Base-by-base conservation (phyloP, 352 stramenopile genomes). In the Pythium aphanidermatum region DNA sequence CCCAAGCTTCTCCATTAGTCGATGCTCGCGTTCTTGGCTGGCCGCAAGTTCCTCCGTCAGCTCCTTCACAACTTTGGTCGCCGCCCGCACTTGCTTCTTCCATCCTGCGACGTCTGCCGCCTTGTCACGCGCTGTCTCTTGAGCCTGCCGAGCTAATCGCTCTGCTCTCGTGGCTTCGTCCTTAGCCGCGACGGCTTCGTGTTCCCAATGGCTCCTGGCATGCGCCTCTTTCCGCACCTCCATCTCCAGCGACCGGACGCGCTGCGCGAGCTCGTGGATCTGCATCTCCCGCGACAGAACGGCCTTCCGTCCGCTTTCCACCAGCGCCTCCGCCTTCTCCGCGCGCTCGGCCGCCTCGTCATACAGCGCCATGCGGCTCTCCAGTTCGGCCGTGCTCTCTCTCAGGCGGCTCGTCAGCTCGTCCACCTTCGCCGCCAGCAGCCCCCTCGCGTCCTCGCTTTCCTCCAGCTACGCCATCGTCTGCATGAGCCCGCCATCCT, bases 211-310 rank as follows among this genome's bases (percentile, higher is more conserved):
- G n/a, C 58, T 38, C 19, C 61, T 68, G 42, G 76, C 67, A 17
- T 69, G 58, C 25, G 75, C 58, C 36, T 73, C 68, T 4, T 46
- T 58, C 10, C 54, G 46, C 23, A 83, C 33, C 36, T 38, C 36
- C 14, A 37, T 51, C 37, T 66, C 51, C 10, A 81, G 53, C 14
- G 49, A 48, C 17, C 46, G 51, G 17, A 56, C 43, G 26, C 72
- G 57, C 51, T 83, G 63, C 13, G 50, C 38, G 24, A 73, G 60
- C 10, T 81, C 70, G 32, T 83, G 63, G 31, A 78, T 51, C 23
- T 76, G 64, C 70, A 87, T 84, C 43, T 87, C 72, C 23, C 58
- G 64, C 23, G 62, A 80, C 35, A 85, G 58, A n/a, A 83, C 27
- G 10, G 60, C 54, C 36, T 73, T 68, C 49, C 74, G 78, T 13